Evolutionary conservation across 208 protist species (phyloP).

Genomic region (Lotmaria passim): DNA sequence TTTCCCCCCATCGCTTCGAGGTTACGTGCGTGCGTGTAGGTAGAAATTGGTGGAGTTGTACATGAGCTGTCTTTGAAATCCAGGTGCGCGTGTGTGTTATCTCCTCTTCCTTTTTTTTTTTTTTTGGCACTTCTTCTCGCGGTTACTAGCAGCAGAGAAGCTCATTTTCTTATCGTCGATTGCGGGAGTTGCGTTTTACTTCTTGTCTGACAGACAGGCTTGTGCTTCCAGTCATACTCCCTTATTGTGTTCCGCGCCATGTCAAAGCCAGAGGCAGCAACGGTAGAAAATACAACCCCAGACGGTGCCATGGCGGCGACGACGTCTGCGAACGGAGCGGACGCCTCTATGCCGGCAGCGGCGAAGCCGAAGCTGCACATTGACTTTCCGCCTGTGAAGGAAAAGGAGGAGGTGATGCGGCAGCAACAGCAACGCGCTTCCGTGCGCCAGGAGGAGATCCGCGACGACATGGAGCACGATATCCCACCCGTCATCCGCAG

Average conservation of each 20-base stretch:
- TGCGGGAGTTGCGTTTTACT: too few species aligned
- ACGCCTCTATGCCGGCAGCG: neutral
- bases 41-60: too few species aligned
- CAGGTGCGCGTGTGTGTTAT: too few species aligned
- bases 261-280: neutral
- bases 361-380: slow-evolving; percentile 52
- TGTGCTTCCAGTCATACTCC: too few species aligned
- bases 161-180: too few species aligned
- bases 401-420: slow-evolving; percentile 46
- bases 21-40: too few species aligned
- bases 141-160: too few species aligned
- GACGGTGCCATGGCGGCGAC: neutral
- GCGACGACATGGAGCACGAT: slow-evolving; percentile 61
- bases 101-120: too few species aligned
- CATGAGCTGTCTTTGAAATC: too few species aligned
- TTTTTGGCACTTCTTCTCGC: too few species aligned
- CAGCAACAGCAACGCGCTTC: slow-evolving; percentile 49
- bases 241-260: neutral
- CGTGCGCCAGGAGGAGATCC: slow-evolving; percentile 53
- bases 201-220: too few species aligned
- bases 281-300: neutral
- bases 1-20: too few species aligned
- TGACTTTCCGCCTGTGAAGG: slow-evolving; percentile 74
- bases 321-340: neutral
- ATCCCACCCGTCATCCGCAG: slow-evolving; percentile 85